Evolutionary conservation across 169 alveolate genomes (phyloP), one percentile per base, ranked within the genome.

Genomic region (Plasmodium chabaudi): DNA sequence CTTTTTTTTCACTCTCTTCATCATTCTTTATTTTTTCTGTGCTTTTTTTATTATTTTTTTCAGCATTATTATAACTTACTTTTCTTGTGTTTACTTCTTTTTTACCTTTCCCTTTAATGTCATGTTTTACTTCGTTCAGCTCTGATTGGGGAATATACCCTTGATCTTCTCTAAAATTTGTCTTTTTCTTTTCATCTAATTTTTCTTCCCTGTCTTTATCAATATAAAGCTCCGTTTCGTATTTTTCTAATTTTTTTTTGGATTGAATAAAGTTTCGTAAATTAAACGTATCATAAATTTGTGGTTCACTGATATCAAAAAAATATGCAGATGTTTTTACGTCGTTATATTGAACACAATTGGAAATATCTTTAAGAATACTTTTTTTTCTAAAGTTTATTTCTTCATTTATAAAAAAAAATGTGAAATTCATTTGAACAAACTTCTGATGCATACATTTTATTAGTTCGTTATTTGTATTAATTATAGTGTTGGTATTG

Each of bases 321-420:
- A 77, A 63, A 17, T 77, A 77, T n/a, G 88, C 88, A 57, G 70
- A 77, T 27, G 88, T 77, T 17, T 64, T 77, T 63, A 77, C 46
- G 19, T 64, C 77, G 12, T 42, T 63, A 49, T 77, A 77, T 63
- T 64, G 63, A 17, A 65, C 13, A 34, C 25, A 27, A 17, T 77
- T 77, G 34, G 69, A 64, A 63, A 77, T 51, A 17, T 63, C 42
- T 21, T 77, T 34, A 21, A 65, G 69, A 49, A 77, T 57, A n/a
- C 47, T 34, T 44, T 57, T 63, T 55, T 63, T 77, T 64, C 69
- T 53, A 77, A 77, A 77, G 56, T 57, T 25, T 64, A 64, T 23
- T n/a, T 77, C 88, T 12, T 64, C 75, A 59, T 77, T 77, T 63
- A 77, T 63, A 77, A 77, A 77, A 63, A 77, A 77, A 59, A 46